Conservation (phyloP, 345 rosid genomes). For the Carallia pectinifolia region DNA sequence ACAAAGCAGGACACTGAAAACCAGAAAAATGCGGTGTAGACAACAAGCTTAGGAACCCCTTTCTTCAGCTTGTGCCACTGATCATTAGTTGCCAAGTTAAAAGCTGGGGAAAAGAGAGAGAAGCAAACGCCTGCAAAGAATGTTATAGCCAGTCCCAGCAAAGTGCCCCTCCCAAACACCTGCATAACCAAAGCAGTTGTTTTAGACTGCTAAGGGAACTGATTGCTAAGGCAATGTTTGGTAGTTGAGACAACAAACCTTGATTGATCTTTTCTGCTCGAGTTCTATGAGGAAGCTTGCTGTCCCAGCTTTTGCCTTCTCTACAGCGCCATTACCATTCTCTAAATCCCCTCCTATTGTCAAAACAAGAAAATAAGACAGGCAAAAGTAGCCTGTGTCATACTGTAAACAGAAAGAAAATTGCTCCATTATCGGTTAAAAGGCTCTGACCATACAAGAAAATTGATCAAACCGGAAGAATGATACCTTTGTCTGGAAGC, state of each 20-base stretch:
- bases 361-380: background rate
- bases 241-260: slow-evolving; percentile 41
- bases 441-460: background rate
- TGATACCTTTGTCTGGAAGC: slow-evolving; percentile 31
- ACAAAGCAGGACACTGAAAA: slow-evolving; percentile 68
- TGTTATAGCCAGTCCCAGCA: slow-evolving; percentile 60
- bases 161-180: slow-evolving; percentile 74
- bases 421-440: background rate
- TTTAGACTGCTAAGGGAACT: background rate
- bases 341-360: slow-evolving; percentile 39
- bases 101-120: slow-evolving; percentile 87
- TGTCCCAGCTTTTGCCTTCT: slow-evolving; percentile 55
- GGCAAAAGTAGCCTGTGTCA: background rate
- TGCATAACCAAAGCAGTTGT: slow-evolving; percentile 17
- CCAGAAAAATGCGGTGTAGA: slow-evolving; percentile 81
- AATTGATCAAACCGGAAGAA: background rate
- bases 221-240: background rate
- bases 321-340: slow-evolving; percentile 23
- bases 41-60: slow-evolving; percentile 69
- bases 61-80: slow-evolving; percentile 71
- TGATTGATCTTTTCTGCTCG: slow-evolving; percentile 73
- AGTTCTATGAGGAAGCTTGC: slow-evolving; percentile 61
- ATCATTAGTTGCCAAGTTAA: slow-evolving; percentile 87
- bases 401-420: background rate
- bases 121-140: slow-evolving; percentile 81